Evolutionary conservation across 2,329 filamentous ascomycete genomes (phyloP), one percentile per base, ranked within the genome.

Genomic region (Neopestalotiopsis clavispora): DNA sequence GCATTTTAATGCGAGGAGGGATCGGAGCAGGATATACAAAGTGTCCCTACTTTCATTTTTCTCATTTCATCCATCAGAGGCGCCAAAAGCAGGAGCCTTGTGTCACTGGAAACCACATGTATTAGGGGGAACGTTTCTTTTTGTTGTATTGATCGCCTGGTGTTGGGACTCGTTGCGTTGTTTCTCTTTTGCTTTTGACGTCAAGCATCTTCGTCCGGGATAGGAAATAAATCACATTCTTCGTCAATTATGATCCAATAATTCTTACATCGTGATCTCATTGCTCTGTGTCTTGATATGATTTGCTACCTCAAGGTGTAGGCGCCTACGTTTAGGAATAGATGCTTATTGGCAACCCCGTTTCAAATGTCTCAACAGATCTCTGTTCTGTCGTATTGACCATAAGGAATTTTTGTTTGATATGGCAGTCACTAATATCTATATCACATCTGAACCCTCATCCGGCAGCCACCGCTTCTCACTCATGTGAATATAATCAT

Each of bases 221-320:
- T 81, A 77, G 75, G 75, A 78, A 77, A 77, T 78, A 74, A 76
- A 78, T 69, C 75, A 75, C 68, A 74, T 73, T 68, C 74, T 75
- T 77, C 49, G 74, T 72, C 70, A 52, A 63, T 57, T 69, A 56
- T 72, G 70, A 76, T 74, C 72, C 78, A n/a, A 4, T 4, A n/a
- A 12, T 10, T 59, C 9, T 59, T 23, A 1, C 28, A 30, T 59
- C 28, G 57, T 59, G 57, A 59, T 4, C n/a, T 17, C 13, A 49
- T 49, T 49, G 13, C 42, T 49, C 42, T 49, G n/a, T 49, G 42
- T 4, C 2, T 49, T 17, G 1, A 28, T 28, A 28, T 28, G 23
- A 28, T 28, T 28, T 28, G 23, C 23, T 28, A 28, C 23, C 23
- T 28, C 2, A 28, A 28, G 23, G 23, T 1, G 23, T 28, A 28